Evolutionary conservation across 495 filamentous ascomycete genomes (phyloP).

Genomic region (Aspergillus olivimuriae): DNA sequence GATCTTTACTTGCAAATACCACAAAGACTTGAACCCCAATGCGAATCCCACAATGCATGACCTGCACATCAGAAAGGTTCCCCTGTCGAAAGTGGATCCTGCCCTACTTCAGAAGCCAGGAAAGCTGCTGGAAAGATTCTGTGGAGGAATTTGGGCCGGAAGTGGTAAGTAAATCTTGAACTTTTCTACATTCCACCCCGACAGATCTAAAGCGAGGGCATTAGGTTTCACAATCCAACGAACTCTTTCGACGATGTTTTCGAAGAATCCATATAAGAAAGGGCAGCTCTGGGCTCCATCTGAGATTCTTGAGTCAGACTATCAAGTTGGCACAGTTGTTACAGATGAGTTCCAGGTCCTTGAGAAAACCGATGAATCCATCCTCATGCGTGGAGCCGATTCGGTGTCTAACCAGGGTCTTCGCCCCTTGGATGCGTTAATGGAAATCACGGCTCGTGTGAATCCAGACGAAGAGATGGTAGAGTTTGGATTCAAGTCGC

Average conservation of each 20-base stretch:
- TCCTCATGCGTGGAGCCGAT: conserved; percentile 54
- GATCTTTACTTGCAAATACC: conserved; percentile 40
- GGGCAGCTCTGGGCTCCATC: conserved; percentile 48
- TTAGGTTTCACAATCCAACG: conserved; percentile 9
- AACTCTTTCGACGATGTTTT: conserved; percentile 18
- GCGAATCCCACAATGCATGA: conserved; percentile 49
- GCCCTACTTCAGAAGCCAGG: conserved; percentile 43
- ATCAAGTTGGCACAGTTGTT: conserved; percentile 48
- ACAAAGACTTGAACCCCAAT: conserved; percentile 47
- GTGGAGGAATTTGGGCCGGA: conserved; percentile 50
- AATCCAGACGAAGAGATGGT: conserved; percentile 42
- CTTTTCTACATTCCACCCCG: not conserved
- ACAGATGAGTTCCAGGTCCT: conserved; percentile 62
- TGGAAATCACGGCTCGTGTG: conserved; percentile 49
- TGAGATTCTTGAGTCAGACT: conserved; percentile 42
- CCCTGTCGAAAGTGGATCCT: conserved; percentile 48
- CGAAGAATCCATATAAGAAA: conserved; percentile 27
- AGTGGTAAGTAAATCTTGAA: conserved; percentile 30
- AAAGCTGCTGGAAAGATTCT: conserved; percentile 45
- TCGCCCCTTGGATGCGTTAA: conserved; percentile 51
- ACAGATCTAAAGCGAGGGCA: not conserved
- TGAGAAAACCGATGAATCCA: conserved; percentile 41
- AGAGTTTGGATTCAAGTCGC: conserved; percentile 53
- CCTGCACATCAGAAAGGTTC: conserved; percentile 45
- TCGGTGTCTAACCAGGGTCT: conserved; percentile 43